Evolutionary conservation across 1,284 basidiomycete species (phyloP).

Genomic region (Microbotryomycetes sp.): DNA sequence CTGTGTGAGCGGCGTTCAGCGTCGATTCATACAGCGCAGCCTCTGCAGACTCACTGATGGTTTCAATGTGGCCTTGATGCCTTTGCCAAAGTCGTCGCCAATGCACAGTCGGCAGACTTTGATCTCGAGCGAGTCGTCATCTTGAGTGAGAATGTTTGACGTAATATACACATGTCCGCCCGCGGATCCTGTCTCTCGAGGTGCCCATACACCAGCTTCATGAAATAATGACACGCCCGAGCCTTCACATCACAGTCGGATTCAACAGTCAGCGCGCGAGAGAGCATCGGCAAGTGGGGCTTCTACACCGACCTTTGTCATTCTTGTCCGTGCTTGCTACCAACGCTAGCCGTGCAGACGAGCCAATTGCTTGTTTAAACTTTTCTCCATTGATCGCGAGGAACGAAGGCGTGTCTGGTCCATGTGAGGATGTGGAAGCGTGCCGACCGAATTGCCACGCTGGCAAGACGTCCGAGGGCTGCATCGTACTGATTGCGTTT

Average conservation of each 20-base stretch:
- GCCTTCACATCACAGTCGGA: neutral
- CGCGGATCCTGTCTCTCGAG: neutral
- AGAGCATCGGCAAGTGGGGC: neutral
- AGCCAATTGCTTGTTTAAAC: neutral
- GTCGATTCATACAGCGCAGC: too few species aligned
- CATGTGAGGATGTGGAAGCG: neutral
- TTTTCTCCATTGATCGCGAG: neutral
- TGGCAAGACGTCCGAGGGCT: neutral
- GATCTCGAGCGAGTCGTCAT: neutral
- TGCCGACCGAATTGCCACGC: neutral
- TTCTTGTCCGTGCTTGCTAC: slow-evolving; percentile 1
- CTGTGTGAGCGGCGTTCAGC: neutral
- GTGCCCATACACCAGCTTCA: slow-evolving; percentile 2
- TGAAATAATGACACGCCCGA: slow-evolving; percentile 1
- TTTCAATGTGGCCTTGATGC: too few species aligned
- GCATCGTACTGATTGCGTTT: neutral
- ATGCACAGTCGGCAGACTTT: slow-evolving; percentile 1
- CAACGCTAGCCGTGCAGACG: neutral
- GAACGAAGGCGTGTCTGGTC: neutral
- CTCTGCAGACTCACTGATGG: too few species aligned
- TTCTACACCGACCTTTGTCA: neutral
- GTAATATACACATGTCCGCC: neutral
- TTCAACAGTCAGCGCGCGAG: neutral
- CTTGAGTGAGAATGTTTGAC: neutral
- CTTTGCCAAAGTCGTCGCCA: too few species aligned